Evolutionary conservation across 768 basidiomycete genomes (phyloP), one percentile per base, ranked within the genome.

Genomic region (Filobasidium wieringae): DNA sequence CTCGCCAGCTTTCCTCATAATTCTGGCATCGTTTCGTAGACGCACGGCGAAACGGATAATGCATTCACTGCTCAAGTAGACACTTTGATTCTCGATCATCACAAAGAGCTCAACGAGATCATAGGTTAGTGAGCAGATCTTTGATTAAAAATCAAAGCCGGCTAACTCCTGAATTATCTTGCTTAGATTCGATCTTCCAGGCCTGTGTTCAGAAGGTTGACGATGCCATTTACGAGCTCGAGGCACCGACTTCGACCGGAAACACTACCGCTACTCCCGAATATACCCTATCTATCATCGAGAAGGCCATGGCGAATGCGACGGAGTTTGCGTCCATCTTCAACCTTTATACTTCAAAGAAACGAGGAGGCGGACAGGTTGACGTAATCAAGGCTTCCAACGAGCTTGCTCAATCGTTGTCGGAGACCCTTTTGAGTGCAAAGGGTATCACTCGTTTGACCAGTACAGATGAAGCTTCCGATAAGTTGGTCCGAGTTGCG

Each of bases 321-420:
- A 96, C 84, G 47, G 93, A 99, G 68, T 97, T 99, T 68, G 95
- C 93, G 9, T 87, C 86, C 17, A 79, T 90, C 57, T 97, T 89
- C 78, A 89, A 90, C 71, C 81, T 95, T 9, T 88, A 88, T 74
- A 80, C 97, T 22, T 80, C 83, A 60, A 69, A 69, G 33, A 89
- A 93, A 63, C 77, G 78, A 41, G 93, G 93, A 31, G 95, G 92
- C 8, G 88, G 95, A 53, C 83, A 96, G 69, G 95, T 99, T 61
- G 89, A 95, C 51, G 95, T 97, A 56, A 97, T 99, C 79, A 95
- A 95, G 75, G 83, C 86, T 50, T 89, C 93, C 60, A 96, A 96
- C 75, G 91, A 93, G 68, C 84, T 96, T 57, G 92, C 93, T 0
- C 95, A 99, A 74, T 84, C 87, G 6, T 77, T 97, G 45, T 79